Evolutionary conservation across 169 alveolate genomes (phyloP), one percentile per base, ranked within the genome.

Genomic region (Condylostoma magnum): DNA sequence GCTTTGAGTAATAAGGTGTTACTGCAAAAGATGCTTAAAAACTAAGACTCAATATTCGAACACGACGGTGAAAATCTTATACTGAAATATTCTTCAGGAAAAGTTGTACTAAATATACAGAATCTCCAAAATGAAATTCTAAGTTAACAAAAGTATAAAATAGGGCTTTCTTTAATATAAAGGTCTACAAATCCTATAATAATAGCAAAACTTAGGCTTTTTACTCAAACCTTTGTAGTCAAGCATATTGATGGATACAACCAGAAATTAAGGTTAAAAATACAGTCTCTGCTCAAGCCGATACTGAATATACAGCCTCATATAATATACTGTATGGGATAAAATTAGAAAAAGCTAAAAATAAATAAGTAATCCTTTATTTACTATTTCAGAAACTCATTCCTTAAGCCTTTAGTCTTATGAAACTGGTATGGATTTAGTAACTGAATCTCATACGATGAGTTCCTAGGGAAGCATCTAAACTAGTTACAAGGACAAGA

Each of bases 361-460:
- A 43, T 43, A 10, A n/a, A 22, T 18, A 37, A 63, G n/a, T n/a
- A n/a, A n/a, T n/a, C n/a, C 27, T 20, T 41, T 18, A 37, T 63
- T 20, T 12, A 41, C 10, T 20, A 22, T 15, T 63, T 63, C 12
- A 37, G 73, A 25, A 38, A 38, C 8, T 22, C 73, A 5, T 57
- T 63, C 5, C 58, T 63, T 3, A 18, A 43, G 18, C 73, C 73
- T 20, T 38, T 25, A 12, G 37, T 63, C 15, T 43, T 63, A 15
- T 63, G 73, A 57, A 30, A 63, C 12, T 63, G 73, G 60, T 63
- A 63, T 44, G 73, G 73, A 63, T 63, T 43, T 20, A 33, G 25
- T 4, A 15, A 63, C 6, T 63, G 73, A 25, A 28, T 63, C 8
- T 22, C 37, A n/a, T 22, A 43, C 10, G 34, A 37, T 27, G 33